Percentiles rank a stretch among this genome's conserved stretches.
Conservation (phyloP, 345 rosid genomes). For the Psidium guajava region DNA sequence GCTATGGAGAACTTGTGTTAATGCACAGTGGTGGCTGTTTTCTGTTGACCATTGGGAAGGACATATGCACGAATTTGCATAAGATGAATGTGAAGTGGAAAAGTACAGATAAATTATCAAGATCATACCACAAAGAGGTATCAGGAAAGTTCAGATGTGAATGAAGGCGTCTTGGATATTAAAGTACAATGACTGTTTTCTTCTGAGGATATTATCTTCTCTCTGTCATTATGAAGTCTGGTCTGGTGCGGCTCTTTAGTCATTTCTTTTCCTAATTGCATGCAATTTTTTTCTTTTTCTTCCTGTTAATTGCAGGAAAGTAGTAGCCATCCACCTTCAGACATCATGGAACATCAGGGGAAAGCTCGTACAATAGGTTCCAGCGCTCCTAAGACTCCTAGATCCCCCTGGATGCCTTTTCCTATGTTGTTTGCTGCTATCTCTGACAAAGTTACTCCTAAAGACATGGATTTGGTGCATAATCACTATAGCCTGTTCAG, state of each 20-base stretch:
- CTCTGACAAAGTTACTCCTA: constrained; percentile 39
- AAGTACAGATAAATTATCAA: background rate
- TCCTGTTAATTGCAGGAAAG: constrained; percentile 5
- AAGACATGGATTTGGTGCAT: constrained; percentile 45
- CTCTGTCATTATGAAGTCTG: background rate
- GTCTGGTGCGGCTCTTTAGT: background rate
- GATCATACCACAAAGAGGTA: background rate
- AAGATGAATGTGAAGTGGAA: background rate
- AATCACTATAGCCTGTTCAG: constrained; percentile 44
- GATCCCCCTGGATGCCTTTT: constrained; percentile 97
- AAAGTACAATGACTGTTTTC: background rate
- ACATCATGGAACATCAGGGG: constrained; percentile 30
- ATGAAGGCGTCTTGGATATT: background rate
- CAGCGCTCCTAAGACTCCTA: constrained; percentile 45
- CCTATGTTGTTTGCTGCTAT: constrained; percentile 82
- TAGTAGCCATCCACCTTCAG: constrained; percentile 10
- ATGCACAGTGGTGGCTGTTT: background rate
- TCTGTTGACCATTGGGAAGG: background rate
- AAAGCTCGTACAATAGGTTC: constrained; percentile 54
- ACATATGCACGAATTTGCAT: background rate
- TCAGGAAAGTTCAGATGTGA: background rate
- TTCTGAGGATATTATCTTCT: background rate
- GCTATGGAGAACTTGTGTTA: background rate
- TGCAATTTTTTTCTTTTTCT: background rate
- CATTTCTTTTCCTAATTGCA: background rate